A percentile compares a stretch with the other conserved stretches of the same genome.
phyloP scores from a whole-genome alignment of 768 basidiomycete genomes.

The Mrakia blollopis region DNA sequence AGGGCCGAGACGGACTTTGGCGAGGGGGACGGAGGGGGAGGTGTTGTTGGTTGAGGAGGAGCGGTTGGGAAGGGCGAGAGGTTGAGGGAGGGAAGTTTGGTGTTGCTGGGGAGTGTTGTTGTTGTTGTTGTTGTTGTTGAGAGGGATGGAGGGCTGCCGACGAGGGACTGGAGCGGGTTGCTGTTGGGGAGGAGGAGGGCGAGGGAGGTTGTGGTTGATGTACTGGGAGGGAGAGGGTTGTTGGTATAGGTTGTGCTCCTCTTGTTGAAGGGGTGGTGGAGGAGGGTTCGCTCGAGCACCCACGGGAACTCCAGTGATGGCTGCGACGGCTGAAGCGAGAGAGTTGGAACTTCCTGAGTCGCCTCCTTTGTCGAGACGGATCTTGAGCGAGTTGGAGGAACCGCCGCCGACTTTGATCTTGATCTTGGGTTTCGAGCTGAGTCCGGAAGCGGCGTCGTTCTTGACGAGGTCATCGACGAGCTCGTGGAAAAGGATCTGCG shows the following conservation, averaged over 20 bases:
- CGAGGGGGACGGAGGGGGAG: not conserved
- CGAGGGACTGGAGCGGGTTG: not conserved
- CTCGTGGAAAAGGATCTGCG: constrained; percentile 20
- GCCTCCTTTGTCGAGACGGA: not conserved
- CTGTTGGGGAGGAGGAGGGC: not conserved
- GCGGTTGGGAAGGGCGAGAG: not conserved
- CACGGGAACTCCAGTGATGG: not conserved
- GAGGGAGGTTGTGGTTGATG: not conserved
- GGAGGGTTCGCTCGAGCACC: not conserved
- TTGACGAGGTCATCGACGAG: constrained; percentile 24
- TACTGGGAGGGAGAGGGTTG: not conserved
- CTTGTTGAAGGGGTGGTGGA: not conserved
- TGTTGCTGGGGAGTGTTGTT: not conserved
- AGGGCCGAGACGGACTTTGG: not conserved
- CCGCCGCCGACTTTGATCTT: constrained; percentile 22
- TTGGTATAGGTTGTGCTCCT: too few species aligned
- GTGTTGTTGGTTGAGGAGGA: not conserved
- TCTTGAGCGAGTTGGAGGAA: not conserved
- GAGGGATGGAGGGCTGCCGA: not conserved
- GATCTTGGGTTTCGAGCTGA: constrained; percentile 22
- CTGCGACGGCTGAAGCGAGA: not conserved
- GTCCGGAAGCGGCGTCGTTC: not conserved
- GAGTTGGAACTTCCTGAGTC: not conserved
- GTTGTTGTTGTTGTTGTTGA: not conserved
- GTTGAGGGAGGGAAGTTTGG: not conserved